phyloP scores from a whole-genome alignment of 139 green algal species.

The Yamagishiella unicocca region DNA sequence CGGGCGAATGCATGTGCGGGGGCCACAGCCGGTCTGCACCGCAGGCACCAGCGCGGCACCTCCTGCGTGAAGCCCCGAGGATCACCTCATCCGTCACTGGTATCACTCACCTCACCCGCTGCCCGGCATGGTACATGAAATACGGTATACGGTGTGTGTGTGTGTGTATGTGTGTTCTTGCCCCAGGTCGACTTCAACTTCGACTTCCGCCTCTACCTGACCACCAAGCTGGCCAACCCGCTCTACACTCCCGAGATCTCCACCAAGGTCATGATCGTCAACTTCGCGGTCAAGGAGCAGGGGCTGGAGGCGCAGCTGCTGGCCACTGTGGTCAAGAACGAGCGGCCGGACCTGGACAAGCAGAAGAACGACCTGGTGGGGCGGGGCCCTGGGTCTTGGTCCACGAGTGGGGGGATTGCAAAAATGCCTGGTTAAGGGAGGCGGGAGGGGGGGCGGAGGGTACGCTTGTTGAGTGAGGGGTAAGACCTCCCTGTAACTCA shows the following conservation, averaged over 20 bases:
- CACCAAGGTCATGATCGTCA: constrained; percentile 87
- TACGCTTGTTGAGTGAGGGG: no score
- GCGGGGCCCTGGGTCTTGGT: no score
- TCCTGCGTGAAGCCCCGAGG: no score
- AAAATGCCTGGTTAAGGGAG: neutral
- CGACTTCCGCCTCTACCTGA: constrained; percentile 91
- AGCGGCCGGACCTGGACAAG: constrained; percentile 87
- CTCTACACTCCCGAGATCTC: constrained; percentile 90
- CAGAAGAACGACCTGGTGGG: constrained; percentile 90
- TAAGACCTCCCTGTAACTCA: no score
- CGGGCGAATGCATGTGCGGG: no score
- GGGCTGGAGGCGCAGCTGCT: constrained; percentile 90
- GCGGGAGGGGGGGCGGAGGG: neutral
- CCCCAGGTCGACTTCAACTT: constrained; percentile 90
- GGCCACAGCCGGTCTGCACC: no score
- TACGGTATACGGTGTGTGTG: neutral
- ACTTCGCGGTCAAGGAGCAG: constrained; percentile 88
- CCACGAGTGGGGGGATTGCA: no score
- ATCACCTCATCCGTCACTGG: no score
- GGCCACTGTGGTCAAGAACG: constrained; percentile 81
- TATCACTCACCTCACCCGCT: no score
- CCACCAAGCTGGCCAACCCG: constrained; percentile 90
- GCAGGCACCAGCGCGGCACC: no score
- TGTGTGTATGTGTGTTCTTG: neutral
- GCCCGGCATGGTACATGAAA: no score